A percentile compares a stretch with the other conserved stretches of the same genome.
phyloP scores from a whole-genome alignment of 306 rosid genomes.

The Luffa aegyptiaca region DNA sequence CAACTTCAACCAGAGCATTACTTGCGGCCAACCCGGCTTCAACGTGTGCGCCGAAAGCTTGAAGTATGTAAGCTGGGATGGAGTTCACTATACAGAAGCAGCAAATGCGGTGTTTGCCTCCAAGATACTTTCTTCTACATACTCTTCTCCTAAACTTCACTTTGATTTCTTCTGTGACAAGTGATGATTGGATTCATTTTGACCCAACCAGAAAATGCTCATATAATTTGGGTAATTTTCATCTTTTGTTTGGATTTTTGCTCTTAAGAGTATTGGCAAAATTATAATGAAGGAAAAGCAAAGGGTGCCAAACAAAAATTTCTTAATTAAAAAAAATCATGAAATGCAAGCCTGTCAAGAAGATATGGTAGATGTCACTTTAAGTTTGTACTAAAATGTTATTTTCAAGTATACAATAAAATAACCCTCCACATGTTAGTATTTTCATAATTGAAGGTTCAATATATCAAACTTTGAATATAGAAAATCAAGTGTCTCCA shows the following conservation, averaged over 20 bases:
- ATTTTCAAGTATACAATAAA: too few relatives aligned
- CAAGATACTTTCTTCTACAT: conserved; percentile 19
- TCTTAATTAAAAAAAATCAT: not conserved
- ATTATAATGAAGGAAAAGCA: not conserved
- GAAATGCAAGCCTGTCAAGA: too few relatives aligned
- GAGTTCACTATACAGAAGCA: conserved; percentile 25
- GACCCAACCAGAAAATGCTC: not conserved
- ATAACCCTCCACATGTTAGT: too few relatives aligned
- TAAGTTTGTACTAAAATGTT: too few relatives aligned
- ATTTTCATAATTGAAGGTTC: too few relatives aligned
- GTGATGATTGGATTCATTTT: not conserved
- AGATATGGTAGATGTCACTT: too few relatives aligned
- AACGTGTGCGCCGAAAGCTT: conserved; percentile 15
- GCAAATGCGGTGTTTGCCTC: conserved; percentile 22
- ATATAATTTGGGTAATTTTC: not conserved
- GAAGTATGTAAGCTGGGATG: conserved; percentile 25
- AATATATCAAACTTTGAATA: too few relatives aligned
- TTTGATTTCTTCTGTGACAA: conserved; percentile 14
- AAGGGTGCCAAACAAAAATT: not conserved
- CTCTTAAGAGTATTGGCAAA: not conserved
- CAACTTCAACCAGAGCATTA: conserved; percentile 13
- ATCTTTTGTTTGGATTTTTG: not conserved
- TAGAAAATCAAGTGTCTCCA: too few relatives aligned
- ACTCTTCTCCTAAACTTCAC: conserved; percentile 14
- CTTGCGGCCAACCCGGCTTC: conserved; percentile 15